Evolutionary conservation across 1,284 basidiomycete species (phyloP).

Genomic region (Ceratobasidium sp.): DNA sequence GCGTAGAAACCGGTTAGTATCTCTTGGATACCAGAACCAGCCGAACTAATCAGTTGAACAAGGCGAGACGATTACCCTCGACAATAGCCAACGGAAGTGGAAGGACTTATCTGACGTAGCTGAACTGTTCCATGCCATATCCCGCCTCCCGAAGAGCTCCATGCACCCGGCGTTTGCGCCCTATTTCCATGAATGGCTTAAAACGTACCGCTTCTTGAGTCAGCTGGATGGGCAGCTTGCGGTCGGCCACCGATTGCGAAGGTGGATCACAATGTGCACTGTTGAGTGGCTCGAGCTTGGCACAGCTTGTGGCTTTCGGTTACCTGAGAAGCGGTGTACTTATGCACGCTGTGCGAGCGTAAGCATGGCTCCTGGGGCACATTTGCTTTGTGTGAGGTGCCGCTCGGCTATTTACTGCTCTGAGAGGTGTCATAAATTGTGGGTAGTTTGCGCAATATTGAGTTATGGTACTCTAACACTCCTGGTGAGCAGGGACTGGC

Average conservation of each 20-base stretch:
- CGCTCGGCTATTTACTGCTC: background rate
- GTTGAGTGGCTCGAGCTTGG: background rate
- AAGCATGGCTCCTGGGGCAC: background rate
- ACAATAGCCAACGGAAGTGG: background rate
- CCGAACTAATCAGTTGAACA: background rate
- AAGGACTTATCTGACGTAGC: background rate
- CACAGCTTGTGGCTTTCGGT: background rate
- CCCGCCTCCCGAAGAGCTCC: background rate
- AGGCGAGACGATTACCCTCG: background rate
- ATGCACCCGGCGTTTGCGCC: background rate
- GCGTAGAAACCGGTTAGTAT: background rate
- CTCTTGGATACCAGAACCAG: background rate
- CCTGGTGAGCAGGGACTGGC: background rate
- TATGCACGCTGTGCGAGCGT: background rate
- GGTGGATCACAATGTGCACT: background rate
- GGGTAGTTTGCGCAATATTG: background rate
- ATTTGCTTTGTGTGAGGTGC: background rate
- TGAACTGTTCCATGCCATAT: background rate
- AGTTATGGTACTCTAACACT: background rate
- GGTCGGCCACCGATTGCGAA: background rate
- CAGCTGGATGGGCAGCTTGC: background rate
- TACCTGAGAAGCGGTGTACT: background rate
- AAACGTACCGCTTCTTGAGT: background rate
- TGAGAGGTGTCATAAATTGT: background rate
- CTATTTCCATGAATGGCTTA: background rate